phyloP scores from a whole-genome alignment of 2,329 filamentous ascomycete species.

The Madurella fahalii region DNA sequence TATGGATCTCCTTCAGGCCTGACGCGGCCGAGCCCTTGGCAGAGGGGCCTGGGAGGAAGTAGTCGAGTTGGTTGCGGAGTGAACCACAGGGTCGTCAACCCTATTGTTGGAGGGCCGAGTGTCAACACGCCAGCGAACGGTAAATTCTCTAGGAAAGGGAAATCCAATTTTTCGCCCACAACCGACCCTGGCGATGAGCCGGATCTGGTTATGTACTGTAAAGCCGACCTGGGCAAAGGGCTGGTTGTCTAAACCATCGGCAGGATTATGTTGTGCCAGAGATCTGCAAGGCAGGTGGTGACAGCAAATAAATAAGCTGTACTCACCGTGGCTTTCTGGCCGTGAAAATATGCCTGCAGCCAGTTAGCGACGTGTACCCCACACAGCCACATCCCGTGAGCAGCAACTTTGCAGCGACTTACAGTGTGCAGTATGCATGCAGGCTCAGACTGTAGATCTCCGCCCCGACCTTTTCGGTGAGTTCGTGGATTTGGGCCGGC shows the following conservation, averaged over 20 bases:
- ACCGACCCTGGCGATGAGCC: background rate
- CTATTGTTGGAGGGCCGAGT: conserved; percentile 1
- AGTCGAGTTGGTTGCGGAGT: background rate
- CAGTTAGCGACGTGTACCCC: conserved; percentile 11
- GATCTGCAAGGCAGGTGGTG: background rate
- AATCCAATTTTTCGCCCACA: conserved; percentile 1
- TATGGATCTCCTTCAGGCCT: background rate
- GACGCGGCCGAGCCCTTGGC: conserved; percentile 1
- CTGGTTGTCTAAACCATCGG: background rate
- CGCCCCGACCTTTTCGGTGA: conserved; percentile 59
- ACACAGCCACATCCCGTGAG: background rate
- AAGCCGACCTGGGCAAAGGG: background rate
- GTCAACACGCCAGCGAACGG: conserved; percentile 11
- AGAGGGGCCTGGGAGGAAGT: background rate
- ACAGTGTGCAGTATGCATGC: conserved; percentile 74
- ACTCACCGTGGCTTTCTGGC: conserved; percentile 29
- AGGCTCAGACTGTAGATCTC: conserved; percentile 67
- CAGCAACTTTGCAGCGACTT: conserved; percentile 38
- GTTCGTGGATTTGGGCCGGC: conserved; percentile 55
- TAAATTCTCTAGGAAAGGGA: conserved; percentile 3
- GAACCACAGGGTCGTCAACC: conserved; percentile 1
- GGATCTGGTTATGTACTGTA: background rate
- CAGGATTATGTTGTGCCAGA: background rate
- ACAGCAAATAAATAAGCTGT: conserved; percentile 10
- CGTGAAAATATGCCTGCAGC: conserved; percentile 34